Conservation (phyloP, 31 red algal species). For the Bonnemaisonia californica region DNA sequence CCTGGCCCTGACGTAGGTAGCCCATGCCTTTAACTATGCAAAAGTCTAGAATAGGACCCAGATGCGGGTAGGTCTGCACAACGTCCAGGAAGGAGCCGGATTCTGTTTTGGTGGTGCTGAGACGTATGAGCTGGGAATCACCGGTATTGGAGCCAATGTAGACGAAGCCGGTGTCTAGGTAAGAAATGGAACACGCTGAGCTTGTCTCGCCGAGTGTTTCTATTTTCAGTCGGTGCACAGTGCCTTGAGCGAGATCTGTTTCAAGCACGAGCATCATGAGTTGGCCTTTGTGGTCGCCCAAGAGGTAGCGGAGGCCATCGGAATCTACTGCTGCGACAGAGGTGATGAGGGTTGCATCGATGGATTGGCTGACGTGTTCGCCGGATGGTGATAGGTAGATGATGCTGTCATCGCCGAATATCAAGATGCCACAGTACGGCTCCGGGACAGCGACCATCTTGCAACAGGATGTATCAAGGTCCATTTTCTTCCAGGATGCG, state of each 20-base stretch:
- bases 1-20: slow-evolving; percentile 83
- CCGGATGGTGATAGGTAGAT: slow-evolving; percentile 55
- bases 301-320: slow-evolving; percentile 79
- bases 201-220: slow-evolving; percentile 87
- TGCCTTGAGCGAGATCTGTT: slow-evolving; percentile 5
- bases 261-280: slow-evolving; percentile 85
- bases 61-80: slow-evolving; percentile 85
- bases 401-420: slow-evolving; percentile 79
- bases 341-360: slow-evolving; percentile 73
- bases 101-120: slow-evolving; percentile 42
- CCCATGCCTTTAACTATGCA: slow-evolving; percentile 87
- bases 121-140: slow-evolving; percentile 88
- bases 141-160: slow-evolving; percentile 85
- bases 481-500: slow-evolving; percentile 31
- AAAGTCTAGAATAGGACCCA: slow-evolving; percentile 98
- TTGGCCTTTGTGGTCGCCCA: slow-evolving; percentile 87
- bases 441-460: slow-evolving; percentile 81
- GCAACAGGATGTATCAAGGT: slow-evolving; percentile 47
- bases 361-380: slow-evolving; percentile 45
- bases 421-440: slow-evolving; percentile 67
- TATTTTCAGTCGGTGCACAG: slow-evolving; percentile 45
- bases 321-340: slow-evolving; percentile 61
- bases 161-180: slow-evolving; percentile 87
- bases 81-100: slow-evolving; percentile 72
- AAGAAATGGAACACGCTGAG: slow-evolving; percentile 73